Conservation (phyloP, 306 rosid species). For the Delonix regia region DNA sequence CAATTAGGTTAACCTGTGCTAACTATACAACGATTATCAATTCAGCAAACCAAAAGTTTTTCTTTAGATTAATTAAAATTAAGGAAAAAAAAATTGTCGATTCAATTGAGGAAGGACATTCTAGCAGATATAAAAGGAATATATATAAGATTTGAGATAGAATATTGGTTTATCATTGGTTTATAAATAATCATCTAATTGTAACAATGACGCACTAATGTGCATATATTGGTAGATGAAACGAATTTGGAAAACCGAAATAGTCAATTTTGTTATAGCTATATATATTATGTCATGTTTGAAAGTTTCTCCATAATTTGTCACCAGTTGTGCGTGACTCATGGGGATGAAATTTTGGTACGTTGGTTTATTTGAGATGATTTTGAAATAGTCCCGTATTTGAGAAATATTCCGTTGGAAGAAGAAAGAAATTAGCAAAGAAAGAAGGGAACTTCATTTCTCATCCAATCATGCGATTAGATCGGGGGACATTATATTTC, state of each 20-base stretch:
- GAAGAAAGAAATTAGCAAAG: constrained; percentile 17
- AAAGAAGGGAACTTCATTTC: constrained; percentile 42
- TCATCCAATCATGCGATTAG: constrained; percentile 42
- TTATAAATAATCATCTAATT: neutral
- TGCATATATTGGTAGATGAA: neutral
- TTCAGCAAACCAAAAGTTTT: neutral
- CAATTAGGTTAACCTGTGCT: neutral
- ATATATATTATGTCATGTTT: constrained; percentile 26
- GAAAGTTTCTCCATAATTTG: constrained; percentile 27
- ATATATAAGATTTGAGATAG: neutral
- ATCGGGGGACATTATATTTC: constrained; percentile 26
- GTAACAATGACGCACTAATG: neutral
- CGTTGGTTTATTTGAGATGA: constrained; percentile 14
- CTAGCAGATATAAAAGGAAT: neutral
- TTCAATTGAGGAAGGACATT: neutral
- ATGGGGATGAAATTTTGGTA: constrained; percentile 23
- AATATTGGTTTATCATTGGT: neutral
- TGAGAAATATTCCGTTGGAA: constrained; percentile 4
- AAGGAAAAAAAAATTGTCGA: neutral
- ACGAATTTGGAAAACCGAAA: neutral
- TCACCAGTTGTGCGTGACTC: neutral
- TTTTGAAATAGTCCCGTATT: constrained; percentile 45
- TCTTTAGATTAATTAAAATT: neutral
- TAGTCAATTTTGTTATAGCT: constrained; percentile 34
- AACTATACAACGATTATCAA: neutral